These are phyloP conservation scores for Metarhizium robertsii DNA, from an alignment of 2,329 filamentous ascomycete genomes.

Conservation along the genomic window DNA sequence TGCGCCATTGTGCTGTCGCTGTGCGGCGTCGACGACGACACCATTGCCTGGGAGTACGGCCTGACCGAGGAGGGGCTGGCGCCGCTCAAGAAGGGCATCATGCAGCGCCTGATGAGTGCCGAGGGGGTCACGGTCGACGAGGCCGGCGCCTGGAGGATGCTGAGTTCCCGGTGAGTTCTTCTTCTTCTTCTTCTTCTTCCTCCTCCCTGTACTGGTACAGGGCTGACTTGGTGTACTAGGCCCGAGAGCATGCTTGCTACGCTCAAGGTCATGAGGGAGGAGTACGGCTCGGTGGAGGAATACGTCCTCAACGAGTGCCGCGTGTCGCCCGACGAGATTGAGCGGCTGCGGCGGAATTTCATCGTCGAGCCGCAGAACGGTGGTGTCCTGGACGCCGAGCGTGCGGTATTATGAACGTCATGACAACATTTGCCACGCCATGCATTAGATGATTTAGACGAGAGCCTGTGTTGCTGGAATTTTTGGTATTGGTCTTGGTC, in stretches of 20 bases:
- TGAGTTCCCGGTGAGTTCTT: constrained; percentile 30
- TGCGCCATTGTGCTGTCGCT: constrained; percentile 56
- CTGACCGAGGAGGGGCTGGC: constrained; percentile 55
- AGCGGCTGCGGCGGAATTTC: constrained; percentile 40
- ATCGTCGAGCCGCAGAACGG: constrained; percentile 20
- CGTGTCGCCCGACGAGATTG: constrained; percentile 45
- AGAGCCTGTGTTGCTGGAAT: not conserved
- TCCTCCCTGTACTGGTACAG: not conserved
- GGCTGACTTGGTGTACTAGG: constrained; percentile 14
- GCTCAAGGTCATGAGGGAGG: constrained; percentile 43
- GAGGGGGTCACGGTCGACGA: constrained; percentile 38
- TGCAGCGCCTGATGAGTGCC: constrained; percentile 39
- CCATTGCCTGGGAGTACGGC: constrained; percentile 59
- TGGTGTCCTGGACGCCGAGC: not conserved
- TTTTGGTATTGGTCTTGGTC: not conserved
- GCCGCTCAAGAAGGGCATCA: constrained; percentile 40
- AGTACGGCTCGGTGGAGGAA: constrained; percentile 53
- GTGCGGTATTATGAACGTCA: not conserved
- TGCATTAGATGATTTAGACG: not conserved
- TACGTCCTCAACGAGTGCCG: constrained; percentile 53
- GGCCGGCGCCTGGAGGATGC: constrained; percentile 33
- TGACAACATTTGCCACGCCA: not conserved
- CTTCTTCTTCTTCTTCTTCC: not conserved
- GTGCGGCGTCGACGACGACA: constrained; percentile 48
- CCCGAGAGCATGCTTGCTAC: constrained; percentile 40